Percentiles rank a stretch among this genome's conserved stretches.
Evolutionary conservation across 495 filamentous ascomycete species (phyloP).

Genomic region (Penicillium robsamsonii): DNA sequence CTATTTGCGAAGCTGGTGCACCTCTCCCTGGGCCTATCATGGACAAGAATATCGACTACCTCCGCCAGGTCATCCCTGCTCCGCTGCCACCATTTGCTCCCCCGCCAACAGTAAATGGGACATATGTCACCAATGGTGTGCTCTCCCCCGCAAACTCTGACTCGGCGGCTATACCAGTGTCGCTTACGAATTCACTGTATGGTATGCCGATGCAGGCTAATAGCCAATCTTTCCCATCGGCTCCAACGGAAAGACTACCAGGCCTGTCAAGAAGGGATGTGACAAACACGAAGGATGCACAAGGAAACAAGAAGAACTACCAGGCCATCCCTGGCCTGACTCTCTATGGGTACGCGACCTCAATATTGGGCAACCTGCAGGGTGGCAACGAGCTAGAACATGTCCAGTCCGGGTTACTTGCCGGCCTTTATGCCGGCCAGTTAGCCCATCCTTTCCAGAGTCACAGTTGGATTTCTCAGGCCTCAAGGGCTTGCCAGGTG

Average conservation of each 20-base stretch:
- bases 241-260: constrained; percentile 10
- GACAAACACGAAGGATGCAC: constrained; percentile 9
- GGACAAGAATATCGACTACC: constrained; percentile 28
- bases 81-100: constrained; percentile 13
- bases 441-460: constrained; percentile 85
- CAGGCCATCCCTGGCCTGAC: constrained; percentile 85
- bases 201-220: constrained; percentile 14
- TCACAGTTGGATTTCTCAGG: constrained; percentile 80
- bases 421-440: constrained; percentile 86
- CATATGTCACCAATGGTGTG: constrained; percentile 17
- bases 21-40: constrained; percentile 56
- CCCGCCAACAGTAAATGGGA: neutral
- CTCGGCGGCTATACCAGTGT: constrained; percentile 19
- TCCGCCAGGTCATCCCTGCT: constrained; percentile 29
- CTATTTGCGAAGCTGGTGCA: constrained; percentile 66
- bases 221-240: constrained; percentile 24
- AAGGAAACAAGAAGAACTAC: constrained; percentile 57
- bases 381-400: constrained; percentile 76
- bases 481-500: constrained; percentile 71
- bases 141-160: constrained; percentile 32
- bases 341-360: constrained; percentile 81
- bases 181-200: constrained; percentile 25
- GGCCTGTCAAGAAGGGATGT: constrained; percentile 17
- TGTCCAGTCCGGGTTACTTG: constrained; percentile 81
- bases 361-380: constrained; percentile 78